phyloP scores from a whole-genome alignment of 2,329 filamentous ascomycete genomes.

The Myriangium duriaei region DNA sequence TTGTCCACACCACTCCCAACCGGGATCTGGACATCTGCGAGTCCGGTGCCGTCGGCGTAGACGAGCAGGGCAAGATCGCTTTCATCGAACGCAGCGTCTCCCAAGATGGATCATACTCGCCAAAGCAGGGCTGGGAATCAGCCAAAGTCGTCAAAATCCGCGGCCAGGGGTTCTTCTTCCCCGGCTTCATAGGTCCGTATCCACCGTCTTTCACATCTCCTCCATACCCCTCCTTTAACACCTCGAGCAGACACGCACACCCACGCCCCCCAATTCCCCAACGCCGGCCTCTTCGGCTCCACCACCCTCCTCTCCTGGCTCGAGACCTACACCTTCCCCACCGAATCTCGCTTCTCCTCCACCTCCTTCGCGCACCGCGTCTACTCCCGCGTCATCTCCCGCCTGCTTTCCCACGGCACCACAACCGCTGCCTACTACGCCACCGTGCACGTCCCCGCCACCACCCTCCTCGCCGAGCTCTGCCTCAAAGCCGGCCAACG shows the following conservation, averaged over 20 bases:
- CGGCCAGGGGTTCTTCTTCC: conserved; percentile 63
- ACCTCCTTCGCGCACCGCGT: conserved; percentile 52
- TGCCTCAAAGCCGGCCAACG: conserved; percentile 72
- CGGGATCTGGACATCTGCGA: conserved; percentile 37
- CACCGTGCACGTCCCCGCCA: conserved; percentile 72
- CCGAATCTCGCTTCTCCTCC: conserved; percentile 64
- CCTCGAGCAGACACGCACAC: conserved; percentile 73
- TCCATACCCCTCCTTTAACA: background rate
- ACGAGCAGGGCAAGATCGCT: conserved; percentile 39
- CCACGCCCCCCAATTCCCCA: conserved; percentile 90
- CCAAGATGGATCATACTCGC: background rate
- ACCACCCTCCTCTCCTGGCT: conserved; percentile 90
- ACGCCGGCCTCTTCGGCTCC: conserved; percentile 85
- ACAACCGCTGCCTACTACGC: conserved; percentile 94
- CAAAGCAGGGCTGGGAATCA: conserved; percentile 28
- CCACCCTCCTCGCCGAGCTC: conserved; percentile 80
- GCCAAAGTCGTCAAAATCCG: conserved; percentile 26
- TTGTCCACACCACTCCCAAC: conserved; percentile 43
- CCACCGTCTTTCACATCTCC: background rate
- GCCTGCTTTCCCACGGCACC: conserved; percentile 79
- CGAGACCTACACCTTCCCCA: conserved; percentile 84
- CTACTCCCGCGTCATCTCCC: conserved; percentile 65
- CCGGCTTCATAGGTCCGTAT: conserved; percentile 60
- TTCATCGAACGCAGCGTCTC: conserved; percentile 29
- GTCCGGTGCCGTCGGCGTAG: conserved; percentile 38